Evolutionary conservation across 345 rosid species (phyloP).

Genomic region (Aquilaria malaccensis): DNA sequence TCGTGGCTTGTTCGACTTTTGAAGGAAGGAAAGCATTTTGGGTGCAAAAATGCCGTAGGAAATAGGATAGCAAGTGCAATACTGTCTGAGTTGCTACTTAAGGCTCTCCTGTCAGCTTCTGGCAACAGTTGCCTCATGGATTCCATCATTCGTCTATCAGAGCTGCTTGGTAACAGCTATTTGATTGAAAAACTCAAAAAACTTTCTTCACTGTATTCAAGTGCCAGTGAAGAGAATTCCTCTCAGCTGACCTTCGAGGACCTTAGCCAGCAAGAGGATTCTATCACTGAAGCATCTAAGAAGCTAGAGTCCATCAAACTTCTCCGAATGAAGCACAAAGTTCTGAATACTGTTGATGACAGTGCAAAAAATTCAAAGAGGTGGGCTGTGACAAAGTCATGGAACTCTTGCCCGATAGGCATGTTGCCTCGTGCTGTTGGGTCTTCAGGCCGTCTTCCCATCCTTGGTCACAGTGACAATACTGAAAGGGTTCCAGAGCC

Average conservation of each 20-base stretch:
- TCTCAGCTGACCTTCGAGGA: slow-evolving; percentile 13
- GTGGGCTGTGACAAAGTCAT: slow-evolving; percentile 58
- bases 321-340: slow-evolving; percentile 22
- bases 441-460: slow-evolving; percentile 59
- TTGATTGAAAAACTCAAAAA: slow-evolving; percentile 45
- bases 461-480: slow-evolving; percentile 27
- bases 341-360: slow-evolving; percentile 17
- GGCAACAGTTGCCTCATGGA: slow-evolving; percentile 41
- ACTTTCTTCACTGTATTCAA: slow-evolving; percentile 23
- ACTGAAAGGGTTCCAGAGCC: slow-evolving; percentile 7
- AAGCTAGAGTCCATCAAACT: slow-evolving; percentile 47
- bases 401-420: slow-evolving; percentile 89
- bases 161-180: slow-evolving; percentile 30
- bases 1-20: slow-evolving; percentile 61
- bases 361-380: slow-evolving; percentile 19
- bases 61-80: slow-evolving; percentile 26
- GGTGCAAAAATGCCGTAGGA: slow-evolving; percentile 23
- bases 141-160: slow-evolving; percentile 41
- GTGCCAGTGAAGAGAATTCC: slow-evolving; percentile 24
- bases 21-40: slow-evolving; percentile 33
- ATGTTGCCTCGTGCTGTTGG: slow-evolving; percentile 60
- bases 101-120: slow-evolving; percentile 39
- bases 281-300: slow-evolving; percentile 40
- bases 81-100: slow-evolving; percentile 39
- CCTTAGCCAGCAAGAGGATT: slow-evolving; percentile 41